Evolutionary conservation across 192 early-diverging fungal genomes (phyloP), one percentile per base, ranked within the genome.

Genomic region (Thoreauomyces humboldtii): DNA sequence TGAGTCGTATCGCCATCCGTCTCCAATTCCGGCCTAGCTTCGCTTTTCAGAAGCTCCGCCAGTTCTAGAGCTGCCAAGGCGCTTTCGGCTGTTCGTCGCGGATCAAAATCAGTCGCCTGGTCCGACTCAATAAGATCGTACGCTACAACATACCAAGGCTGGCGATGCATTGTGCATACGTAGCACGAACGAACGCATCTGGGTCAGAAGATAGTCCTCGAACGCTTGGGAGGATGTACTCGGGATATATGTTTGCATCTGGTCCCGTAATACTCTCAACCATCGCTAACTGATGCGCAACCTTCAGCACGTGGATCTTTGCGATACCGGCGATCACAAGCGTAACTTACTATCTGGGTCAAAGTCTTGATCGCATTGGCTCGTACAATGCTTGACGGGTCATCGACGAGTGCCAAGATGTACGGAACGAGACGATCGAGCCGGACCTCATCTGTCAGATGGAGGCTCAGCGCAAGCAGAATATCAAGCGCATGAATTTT

Each of bases 211-310:
- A 70, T 61, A 94, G 85, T 27, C 77, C 69, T 46, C 87, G 85
- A 28, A 96, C 57, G 21, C 80, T 78, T 7, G 93, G 93, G 14
- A 93, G 73, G 24, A 98, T 83, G 61, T 94, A 96, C 61, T 96
- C 95, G 29, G 88, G 89, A 56, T 96, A 98, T 11, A 98, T 87
- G 15, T 85, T 87, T 34, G 87, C 89, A 69, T 96, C 92, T 37
- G 86, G 83, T 0, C 90, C 82, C 29, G 91, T 87, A 19, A 96
- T 78, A 1, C 78, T 83, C 29, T 89, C 83, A 27, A 96, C 83
- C 48, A 82, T 86, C n/a, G 78, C 73, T 19, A 96, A 59, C 89
- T 91, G 54, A 27, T 6, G 17, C 21, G 15, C 5, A 4, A 24
- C 17, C 17, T 4, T 29, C 19, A 69, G n/a, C n/a, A n/a, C n/a